Evolutionary conservation across 2,329 filamentous ascomycete genomes (phyloP).

Genomic region (Aspergillus hiratsukae): DNA sequence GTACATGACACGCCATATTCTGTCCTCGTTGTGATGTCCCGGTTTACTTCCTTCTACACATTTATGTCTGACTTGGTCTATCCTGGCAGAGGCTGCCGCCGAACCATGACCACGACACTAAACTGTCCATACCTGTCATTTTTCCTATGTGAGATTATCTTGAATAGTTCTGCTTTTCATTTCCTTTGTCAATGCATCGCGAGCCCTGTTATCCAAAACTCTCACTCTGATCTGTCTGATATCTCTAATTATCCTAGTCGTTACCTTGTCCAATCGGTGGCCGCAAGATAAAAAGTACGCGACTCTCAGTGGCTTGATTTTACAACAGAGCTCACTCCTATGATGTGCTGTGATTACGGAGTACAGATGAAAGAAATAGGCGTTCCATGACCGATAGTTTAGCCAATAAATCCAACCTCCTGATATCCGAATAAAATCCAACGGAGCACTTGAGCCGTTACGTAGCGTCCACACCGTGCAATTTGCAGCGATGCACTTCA

Average conservation of each 20-base stretch:
- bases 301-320: not conserved
- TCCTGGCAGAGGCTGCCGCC: not conserved
- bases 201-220: not conserved
- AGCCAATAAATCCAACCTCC: not conserved
- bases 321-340: not conserved
- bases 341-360: not conserved
- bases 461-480: not conserved
- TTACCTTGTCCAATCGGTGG: not conserved
- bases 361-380: not conserved
- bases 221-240: not conserved
- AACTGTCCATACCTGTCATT: conserved; percentile 13
- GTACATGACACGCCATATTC: conserved; percentile 7
- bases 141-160: conserved; percentile 6
- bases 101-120: conserved; percentile 4
- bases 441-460: no score
- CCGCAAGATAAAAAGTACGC: not conserved
- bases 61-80: conserved; percentile 1
- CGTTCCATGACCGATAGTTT: not conserved
- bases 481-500: not conserved
- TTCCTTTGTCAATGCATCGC: conserved; percentile 5
- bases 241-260: not conserved
- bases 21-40: conserved; percentile 17
- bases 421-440: not conserved
- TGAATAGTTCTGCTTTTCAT: conserved; percentile 2
- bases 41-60: conserved; percentile 7